Conservation (phyloP, 495 filamentous ascomycete species). For the Penicillium psychrofluorescens region DNA sequence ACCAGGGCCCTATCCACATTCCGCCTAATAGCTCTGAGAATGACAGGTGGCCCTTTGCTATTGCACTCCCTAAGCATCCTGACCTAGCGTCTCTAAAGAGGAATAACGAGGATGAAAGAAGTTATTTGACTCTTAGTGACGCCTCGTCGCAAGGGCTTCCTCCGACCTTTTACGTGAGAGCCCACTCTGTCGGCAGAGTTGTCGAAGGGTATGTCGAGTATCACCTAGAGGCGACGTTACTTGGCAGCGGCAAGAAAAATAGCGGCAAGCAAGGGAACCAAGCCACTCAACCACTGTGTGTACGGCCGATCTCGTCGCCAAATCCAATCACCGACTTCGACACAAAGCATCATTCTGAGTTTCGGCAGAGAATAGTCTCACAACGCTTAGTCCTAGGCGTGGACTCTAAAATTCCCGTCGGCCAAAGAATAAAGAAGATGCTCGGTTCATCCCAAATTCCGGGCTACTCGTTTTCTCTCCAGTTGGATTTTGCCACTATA, state of each 20-base stretch:
- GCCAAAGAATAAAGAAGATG: background rate
- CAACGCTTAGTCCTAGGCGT: background rate
- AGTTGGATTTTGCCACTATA: background rate
- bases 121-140: background rate
- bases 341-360: background rate
- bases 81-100: background rate
- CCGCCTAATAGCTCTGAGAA: background rate
- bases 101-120: background rate
- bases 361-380: background rate
- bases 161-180: background rate
- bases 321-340: background rate
- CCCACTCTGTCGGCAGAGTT: background rate
- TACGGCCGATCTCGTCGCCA: background rate
- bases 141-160: background rate
- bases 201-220: background rate
- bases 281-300: background rate
- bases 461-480: background rate
- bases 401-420: background rate
- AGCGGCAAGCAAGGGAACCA: background rate
- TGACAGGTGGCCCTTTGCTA: background rate
- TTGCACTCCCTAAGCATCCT: background rate
- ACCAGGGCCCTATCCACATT: background rate
- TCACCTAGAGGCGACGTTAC: background rate
- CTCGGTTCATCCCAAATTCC: background rate
- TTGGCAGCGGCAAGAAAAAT: background rate